Conservation (phyloP, 1,284 basidiomycete species). For the Gymnopus androsaceus region DNA sequence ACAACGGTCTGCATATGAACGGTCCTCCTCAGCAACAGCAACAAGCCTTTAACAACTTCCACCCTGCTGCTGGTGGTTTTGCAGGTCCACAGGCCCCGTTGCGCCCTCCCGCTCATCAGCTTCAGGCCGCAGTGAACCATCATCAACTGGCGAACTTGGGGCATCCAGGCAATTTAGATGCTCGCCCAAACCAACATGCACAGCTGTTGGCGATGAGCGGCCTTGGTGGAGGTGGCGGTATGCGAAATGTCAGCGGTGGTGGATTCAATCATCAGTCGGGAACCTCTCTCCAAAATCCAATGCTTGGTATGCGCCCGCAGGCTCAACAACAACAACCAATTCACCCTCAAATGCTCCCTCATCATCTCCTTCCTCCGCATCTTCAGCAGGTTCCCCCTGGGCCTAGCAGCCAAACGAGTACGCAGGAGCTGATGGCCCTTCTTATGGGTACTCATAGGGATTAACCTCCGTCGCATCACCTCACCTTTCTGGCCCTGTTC, state of each 20-base stretch:
- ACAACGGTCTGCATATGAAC: constrained; percentile 48
- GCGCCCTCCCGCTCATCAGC: constrained; percentile 55
- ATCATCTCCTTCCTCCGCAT: constrained; percentile 58
- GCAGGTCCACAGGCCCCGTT: constrained; percentile 43
- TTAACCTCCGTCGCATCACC: constrained; percentile 41
- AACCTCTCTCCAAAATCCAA: constrained; percentile 38
- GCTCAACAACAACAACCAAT: constrained; percentile 48
- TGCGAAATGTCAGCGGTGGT: constrained; percentile 41
- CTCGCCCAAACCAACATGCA: constrained; percentile 48
- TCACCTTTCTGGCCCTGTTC: constrained; percentile 17
- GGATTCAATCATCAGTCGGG: constrained; percentile 57
- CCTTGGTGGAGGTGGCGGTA: constrained; percentile 39
- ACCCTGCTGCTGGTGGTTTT: constrained; percentile 46
- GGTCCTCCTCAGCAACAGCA: constrained; percentile 42
- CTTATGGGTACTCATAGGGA: constrained; percentile 72
- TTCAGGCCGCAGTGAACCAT: constrained; percentile 44
- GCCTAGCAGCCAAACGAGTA: constrained; percentile 50
- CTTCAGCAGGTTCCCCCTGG: constrained; percentile 54
- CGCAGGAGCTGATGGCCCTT: constrained; percentile 76
- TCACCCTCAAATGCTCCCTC: constrained; percentile 54
- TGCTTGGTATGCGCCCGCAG: constrained; percentile 43
- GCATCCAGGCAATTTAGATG: constrained; percentile 55
- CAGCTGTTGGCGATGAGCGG: constrained; percentile 50
- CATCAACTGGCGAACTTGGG: constrained; percentile 49
- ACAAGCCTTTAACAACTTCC: constrained; percentile 54